Base-by-base conservation (phyloP, 495 filamentous ascomycete genomes). In the Penicillium maclennaniae region DNA sequence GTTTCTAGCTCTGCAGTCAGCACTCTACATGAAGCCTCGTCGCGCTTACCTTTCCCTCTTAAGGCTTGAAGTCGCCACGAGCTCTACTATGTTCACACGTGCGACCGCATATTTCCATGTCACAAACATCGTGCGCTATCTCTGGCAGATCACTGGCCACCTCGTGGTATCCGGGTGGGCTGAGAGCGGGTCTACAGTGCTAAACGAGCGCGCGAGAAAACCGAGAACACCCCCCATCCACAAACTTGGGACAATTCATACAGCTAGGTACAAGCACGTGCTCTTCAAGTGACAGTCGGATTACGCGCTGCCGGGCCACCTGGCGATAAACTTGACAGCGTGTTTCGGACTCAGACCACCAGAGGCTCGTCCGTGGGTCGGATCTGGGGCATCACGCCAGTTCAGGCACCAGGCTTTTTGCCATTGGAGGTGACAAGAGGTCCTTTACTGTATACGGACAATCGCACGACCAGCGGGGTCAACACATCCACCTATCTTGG, bases 371-470 rank as follows among this genome's bases (percentile, higher is more conserved):
- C 27, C 27, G 27, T 31, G 10, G 27, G 10, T 31, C 27, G 7
- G 27, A 31, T 31, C 27, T 12, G 27, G 27, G 27, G 7, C 27
- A 8, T n/a, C 7, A 6, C 27, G 27, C 27, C 27, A 7, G 9
- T 31, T 7, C 27, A 31, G 27, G 10, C 27, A 31, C 27, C 31
- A 12, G 14, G 3, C 31, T 34, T 14, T 3, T 34, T 12, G 10
- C 8, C 31, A 12, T 9, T 34, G 31, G 31, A 12, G 31, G 31
- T 12, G 14, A 12, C 39, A 20, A 15, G 51, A 21, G 25, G 19
- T 23, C 42, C 47, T 45, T 45, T 54, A 47, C 47, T 47, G 51
- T 14, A 46, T 58, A 47, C 28, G 51, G 51, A 28, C 41, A 50
- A 46, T 44, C 27, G 34, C 46, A 50, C 55, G 45, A 53, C 45